Evolutionary conservation across 73 alveolate genomes (phyloP).

Genomic region (Breviolum minutum): DNA sequence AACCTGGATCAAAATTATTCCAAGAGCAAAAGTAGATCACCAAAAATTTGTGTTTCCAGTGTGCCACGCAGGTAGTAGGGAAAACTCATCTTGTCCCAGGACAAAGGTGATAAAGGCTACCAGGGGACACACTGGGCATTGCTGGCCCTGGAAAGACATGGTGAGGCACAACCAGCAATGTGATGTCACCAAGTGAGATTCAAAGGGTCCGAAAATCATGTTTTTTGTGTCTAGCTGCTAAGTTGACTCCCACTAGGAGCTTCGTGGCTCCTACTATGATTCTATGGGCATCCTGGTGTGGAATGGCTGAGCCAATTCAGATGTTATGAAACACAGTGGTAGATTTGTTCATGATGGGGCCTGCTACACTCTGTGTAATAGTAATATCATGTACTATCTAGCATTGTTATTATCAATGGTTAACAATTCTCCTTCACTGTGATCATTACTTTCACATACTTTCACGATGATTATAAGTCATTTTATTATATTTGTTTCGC

Average conservation of each 20-base stretch:
- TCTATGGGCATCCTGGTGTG: conserved; percentile 31
- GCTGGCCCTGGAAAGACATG: conserved; percentile 35
- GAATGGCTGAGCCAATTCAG: no score
- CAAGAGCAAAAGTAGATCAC: not conserved
- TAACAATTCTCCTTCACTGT: no score
- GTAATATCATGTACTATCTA: no score
- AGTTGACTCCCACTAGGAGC: not conserved
- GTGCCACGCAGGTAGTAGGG: not conserved
- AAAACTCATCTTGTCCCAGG: not conserved
- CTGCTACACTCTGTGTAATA: no score
- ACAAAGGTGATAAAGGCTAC: not conserved
- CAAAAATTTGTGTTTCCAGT: not conserved
- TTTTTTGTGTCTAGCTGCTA: not conserved
- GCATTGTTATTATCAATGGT: no score
- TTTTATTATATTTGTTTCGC: no score
- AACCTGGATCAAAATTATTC: not conserved
- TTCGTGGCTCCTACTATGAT: conserved; percentile 33
- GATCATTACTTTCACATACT: no score
- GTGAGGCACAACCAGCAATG: conserved; percentile 30
- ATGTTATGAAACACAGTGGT: no score
- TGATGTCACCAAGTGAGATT: not conserved
- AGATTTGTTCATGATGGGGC: no score
- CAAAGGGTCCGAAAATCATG: not conserved
- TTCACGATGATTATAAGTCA: no score
- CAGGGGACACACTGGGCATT: conserved; percentile 62